These are phyloP conservation scores for Baeospora myosura DNA, from an alignment of 1,284 basidiomycete species.

Conservation along the genomic window DNA sequence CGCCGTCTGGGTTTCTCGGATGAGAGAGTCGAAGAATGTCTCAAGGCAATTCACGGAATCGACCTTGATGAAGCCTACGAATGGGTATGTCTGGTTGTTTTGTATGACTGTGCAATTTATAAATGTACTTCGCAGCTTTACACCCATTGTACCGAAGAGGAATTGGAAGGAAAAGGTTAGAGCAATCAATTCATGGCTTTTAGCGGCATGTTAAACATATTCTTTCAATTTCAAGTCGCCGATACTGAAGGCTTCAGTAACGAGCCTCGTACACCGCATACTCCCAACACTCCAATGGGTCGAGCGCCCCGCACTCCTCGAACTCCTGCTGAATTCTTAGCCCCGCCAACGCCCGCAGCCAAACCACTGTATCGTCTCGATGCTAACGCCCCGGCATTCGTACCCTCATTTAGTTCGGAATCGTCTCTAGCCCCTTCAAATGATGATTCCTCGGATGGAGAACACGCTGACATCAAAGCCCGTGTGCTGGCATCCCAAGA, in stretches of 20 bases:
- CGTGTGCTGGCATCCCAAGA: constrained; percentile 14
- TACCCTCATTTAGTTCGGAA: constrained; percentile 21
- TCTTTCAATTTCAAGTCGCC: not conserved
- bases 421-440: constrained; percentile 2
- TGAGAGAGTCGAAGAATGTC: constrained; percentile 62
- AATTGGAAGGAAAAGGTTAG: constrained; percentile 37
- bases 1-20: constrained; percentile 78
- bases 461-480: constrained; percentile 17
- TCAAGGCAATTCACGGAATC: constrained; percentile 54
- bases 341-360: constrained; percentile 18
- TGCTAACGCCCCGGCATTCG: constrained; percentile 31
- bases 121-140: constrained; percentile 48
- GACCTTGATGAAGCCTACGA: constrained; percentile 89
- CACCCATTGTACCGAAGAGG: constrained; percentile 60
- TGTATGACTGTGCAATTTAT: constrained; percentile 8
- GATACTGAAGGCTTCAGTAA: not conserved
- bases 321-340: constrained; percentile 26
- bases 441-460: constrained; percentile 9
- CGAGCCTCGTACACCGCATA: not conserved
- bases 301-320: constrained; percentile 23
- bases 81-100: constrained; percentile 63
- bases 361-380: constrained; percentile 20
- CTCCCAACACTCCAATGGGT: not conserved
- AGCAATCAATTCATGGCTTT: not conserved
- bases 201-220: too few species aligned